Base-by-base conservation (phyloP, 1,139 yeast genomes). In the Geotrichum histeridarum region DNA sequence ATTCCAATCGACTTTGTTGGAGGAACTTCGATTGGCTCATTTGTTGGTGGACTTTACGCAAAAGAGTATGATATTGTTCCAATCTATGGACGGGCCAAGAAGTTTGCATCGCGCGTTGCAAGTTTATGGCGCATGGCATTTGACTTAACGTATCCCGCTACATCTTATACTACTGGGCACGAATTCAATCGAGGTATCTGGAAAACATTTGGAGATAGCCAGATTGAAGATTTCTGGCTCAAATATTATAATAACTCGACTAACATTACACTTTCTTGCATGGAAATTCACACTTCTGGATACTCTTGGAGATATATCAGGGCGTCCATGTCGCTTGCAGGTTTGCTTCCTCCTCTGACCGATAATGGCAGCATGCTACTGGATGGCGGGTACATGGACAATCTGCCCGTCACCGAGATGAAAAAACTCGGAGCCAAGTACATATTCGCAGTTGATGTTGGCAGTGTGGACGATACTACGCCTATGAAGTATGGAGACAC, bases 311-410 rank as follows among this genome's bases (percentile, higher is more conserved):
- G 98, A 59, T 93, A 87, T 63, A 86, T 93, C 52, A 76, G 99
- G 50, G 99, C 99, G 0, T 89, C 96, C 0, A 93, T 93, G 99
- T 86, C 97, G 0, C 76, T 93, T 54, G 98, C 99, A 0, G 97
- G 99, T 0, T 73, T 93, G 39, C 74, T 93, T 32, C 99, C 99
- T 2, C 82, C 94, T 14, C 78, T 93, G 1, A 93, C 86, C 61
- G 78, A 74, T 52, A 83, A 88, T 56, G 99, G 99, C 0, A 82
- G 87, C 44, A 93, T 93, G 98, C 73, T 93, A 38, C 73, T 93
- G 43, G 99, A 93, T 68, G 99, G 99, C 44, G 99, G 99, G 0
- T 93, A 93, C 66, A 83, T 93, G 56, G 99, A 93, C 67, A 93
- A 93, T 67, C 73, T 93, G 56, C 95, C 99, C 0, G 98, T 93